Percentiles rank a stretch among this genome's conserved stretches.
These are phyloP conservation scores for Saururus chinensis DNA, from an alignment of 164 flowering plant genomes.

Conservation along the genomic window DNA sequence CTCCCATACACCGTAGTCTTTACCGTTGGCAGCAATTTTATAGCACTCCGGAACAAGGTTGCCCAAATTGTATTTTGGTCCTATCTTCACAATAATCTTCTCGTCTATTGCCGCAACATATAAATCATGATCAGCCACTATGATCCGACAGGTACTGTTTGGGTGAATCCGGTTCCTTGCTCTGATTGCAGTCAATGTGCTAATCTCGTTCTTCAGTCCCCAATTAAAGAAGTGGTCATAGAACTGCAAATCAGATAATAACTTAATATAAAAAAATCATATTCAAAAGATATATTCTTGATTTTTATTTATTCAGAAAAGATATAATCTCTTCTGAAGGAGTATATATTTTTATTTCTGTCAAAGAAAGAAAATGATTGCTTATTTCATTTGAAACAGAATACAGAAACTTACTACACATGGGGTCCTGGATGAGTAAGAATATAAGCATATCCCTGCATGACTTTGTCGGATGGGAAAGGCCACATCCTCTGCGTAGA, in stretches of 20 bases:
- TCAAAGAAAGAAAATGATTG: too few relatives aligned
- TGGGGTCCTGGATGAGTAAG: constrained; percentile 83
- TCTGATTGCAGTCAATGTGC: background rate
- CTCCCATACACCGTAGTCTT: constrained; percentile 57
- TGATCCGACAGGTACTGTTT: too few relatives aligned
- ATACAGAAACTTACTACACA: constrained; percentile 17
- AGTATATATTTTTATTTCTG: too few relatives aligned
- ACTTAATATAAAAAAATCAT: too few relatives aligned
- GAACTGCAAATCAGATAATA: background rate
- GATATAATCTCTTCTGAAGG: too few relatives aligned
- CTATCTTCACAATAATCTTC: constrained; percentile 50
- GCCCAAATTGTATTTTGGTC: constrained; percentile 48
- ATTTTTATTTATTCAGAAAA: too few relatives aligned
- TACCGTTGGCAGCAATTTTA: constrained; percentile 40
- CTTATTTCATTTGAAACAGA: too few relatives aligned
- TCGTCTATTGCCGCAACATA: constrained; percentile 55
- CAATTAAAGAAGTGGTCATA: too few relatives aligned
- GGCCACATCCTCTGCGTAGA: constrained; percentile 60
- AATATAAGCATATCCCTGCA: constrained; percentile 72
- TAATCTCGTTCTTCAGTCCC: too few relatives aligned
- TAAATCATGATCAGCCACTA: constrained; percentile 32
- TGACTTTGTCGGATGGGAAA: constrained; percentile 70
- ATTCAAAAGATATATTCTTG: too few relatives aligned
- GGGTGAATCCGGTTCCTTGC: too few relatives aligned
- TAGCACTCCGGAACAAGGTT: constrained; percentile 42